Evolutionary conservation across 2,329 filamentous ascomycete genomes (phyloP).

Genomic region (Akanthomyces uredinophilus): DNA sequence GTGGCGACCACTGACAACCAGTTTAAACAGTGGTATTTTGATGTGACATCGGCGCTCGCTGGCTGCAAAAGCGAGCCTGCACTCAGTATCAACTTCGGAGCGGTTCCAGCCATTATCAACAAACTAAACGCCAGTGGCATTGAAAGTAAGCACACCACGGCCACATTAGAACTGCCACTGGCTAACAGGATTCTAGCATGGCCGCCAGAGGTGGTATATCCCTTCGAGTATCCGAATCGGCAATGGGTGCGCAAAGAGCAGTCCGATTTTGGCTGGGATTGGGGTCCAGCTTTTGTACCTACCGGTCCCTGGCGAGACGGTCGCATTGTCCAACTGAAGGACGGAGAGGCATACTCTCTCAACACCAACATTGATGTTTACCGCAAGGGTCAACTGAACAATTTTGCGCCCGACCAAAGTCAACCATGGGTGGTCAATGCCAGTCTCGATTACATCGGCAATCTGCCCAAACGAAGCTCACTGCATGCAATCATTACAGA

Average conservation of each 20-base stretch:
- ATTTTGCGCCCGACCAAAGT: constrained; percentile 51
- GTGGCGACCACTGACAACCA: constrained; percentile 57
- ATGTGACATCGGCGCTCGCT: constrained; percentile 43
- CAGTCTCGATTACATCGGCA: constrained; percentile 52
- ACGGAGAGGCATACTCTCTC: constrained; percentile 32
- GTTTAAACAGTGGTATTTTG: constrained; percentile 57
- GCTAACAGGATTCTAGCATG: neutral
- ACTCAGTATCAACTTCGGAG: constrained; percentile 21
- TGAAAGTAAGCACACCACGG: neutral
- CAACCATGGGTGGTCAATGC: constrained; percentile 57
- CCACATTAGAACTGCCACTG: neutral
- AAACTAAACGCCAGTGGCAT: constrained; percentile 6
- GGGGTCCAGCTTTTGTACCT: constrained; percentile 55
- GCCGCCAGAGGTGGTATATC: neutral
- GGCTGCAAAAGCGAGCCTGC: constrained; percentile 6
- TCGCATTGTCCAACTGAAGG: constrained; percentile 47
- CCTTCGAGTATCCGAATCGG: constrained; percentile 13
- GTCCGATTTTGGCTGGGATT: constrained; percentile 61
- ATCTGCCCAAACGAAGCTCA: constrained; percentile 35
- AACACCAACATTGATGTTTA: constrained; percentile 55
- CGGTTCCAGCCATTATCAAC: constrained; percentile 17
- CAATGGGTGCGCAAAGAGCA: constrained; percentile 51
- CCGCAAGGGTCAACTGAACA: constrained; percentile 52
- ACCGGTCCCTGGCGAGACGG: constrained; percentile 58
- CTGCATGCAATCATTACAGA: constrained; percentile 45